Base-by-base conservation (phyloP, 2,329 filamentous ascomycete species). In the Ceratocystis albifundus region DNA sequence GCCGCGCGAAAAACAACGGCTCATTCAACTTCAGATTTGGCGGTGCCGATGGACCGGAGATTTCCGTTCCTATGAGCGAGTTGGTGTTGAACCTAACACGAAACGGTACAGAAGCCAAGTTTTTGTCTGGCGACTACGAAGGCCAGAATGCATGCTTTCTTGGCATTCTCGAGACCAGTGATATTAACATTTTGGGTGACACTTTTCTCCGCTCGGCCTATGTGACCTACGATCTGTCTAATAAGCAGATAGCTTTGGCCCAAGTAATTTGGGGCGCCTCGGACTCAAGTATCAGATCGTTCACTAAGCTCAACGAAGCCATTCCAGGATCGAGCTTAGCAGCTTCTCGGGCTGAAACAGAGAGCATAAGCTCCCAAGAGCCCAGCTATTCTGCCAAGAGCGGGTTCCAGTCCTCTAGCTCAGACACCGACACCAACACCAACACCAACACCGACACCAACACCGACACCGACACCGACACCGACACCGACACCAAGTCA, bases 201-300 rank as follows among this genome's bases (percentile, higher is more conserved):
- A 82, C 80, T 0, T 85, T 85, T 71, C 73, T 85, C 41, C 79
- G 83, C 65, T 84, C 82, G 0, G 82, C 82, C 0, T 85, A 84
- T 68, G 80, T 84, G 4, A 82, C 84, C 6, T 85, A 84, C 69
- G 83, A 85, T 69, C 74, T 84, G 22, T 76, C 79, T 63, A 84
- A 84, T 72, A 81, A 84, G 71, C 75, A 84, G 70, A 76, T 85
- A 66, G 82, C 72, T 20, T 73, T 85, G 22, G 83, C 82, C 3
- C 75, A 77, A 17, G 83, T 83, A 10, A 76, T 82, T 68, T 84
- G 84, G 73, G 83, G 83, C 71, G 75, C 80, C 1, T 81, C 80
- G 1, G 70, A 73, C 6, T 77, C 76, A 50, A 79, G 82, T 66
- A 74, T 84, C 36, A 76, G 82, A 1, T 71, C 80, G 1, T 84